phyloP scores from a whole-genome alignment of 2,329 filamentous ascomycete species.

The Thelonectria olida region DNA sequence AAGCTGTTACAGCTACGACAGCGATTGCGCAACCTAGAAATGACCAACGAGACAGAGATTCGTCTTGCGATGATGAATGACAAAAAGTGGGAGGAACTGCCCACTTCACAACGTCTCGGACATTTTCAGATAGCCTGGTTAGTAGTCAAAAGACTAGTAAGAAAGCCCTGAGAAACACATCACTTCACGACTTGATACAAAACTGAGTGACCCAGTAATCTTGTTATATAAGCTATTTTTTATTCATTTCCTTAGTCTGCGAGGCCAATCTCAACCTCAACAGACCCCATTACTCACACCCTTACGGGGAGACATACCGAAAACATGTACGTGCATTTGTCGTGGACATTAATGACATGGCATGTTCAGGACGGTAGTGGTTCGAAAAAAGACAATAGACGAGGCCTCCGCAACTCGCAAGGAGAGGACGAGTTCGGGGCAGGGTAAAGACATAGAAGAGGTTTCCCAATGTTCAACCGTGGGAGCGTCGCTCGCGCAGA shows the following conservation, averaged over 20 bases:
- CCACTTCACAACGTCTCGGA: no score
- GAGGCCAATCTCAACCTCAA: background rate
- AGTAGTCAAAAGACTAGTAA: no score
- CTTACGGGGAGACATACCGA: background rate
- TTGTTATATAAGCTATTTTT: background rate
- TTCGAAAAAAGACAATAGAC: background rate
- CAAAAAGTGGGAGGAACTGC: no score
- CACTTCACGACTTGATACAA: no score
- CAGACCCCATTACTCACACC: slow-evolving; percentile 8
- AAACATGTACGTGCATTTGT: slow-evolving; percentile 6
- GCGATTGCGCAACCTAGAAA: background rate
- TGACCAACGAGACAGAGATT: background rate
- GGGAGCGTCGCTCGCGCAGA: background rate
- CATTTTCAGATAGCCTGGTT: no score
- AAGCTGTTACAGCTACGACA: background rate
- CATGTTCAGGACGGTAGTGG: background rate
- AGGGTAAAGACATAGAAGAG: background rate
- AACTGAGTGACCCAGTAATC: no score
- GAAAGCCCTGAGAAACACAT: no score
- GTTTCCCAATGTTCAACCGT: slow-evolving; percentile 5
- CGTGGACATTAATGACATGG: slow-evolving; percentile 8
- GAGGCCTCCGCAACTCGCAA: background rate
- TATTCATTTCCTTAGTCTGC: slow-evolving; percentile 9
- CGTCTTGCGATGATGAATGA: background rate
- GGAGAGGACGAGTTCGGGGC: slow-evolving; percentile 3